Evolutionary conservation across 345 rosid species (phyloP), one percentile per base, ranked within the genome.

Genomic region (Passiflora organensis): DNA sequence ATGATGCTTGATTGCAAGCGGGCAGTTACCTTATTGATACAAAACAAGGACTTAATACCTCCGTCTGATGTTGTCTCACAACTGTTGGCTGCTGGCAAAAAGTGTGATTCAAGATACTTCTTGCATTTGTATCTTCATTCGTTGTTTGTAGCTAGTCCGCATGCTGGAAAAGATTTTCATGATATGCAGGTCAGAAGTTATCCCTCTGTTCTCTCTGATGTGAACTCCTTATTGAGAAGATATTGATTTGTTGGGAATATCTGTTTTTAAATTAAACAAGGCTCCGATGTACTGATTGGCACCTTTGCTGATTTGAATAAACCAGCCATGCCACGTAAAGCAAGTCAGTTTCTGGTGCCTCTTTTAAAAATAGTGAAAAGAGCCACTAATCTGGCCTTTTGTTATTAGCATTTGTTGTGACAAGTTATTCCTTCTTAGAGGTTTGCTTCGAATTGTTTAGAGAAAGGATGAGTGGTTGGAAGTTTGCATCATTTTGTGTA

Each of bases 1-100:
- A 85, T 94, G 97, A 76, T 70, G 78, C 81, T 94, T 32, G 99
- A 94, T 72, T 67, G 79, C 79, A 89, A 89, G 73, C 85, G 79
- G 49, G 85, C 97, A 28, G 88, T 82, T 61, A 65, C 85, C 20
- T 73, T 87, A 53, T 81, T 89, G 68, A 89, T 89, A 64, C 97
- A 80, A 53, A 86, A 85, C 67, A 85, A 75, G 80, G 90, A 94
- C 56, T 60, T 83, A 49, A 87, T 94, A 55, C 53, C 81, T 56
- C 96, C 97, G 47, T 70, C 87, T 63, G 97, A 89, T 71, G 99
- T 89, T 67, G 93, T 87, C 60, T 62, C 73, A 2, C 94, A 80
- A 78, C 76, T 85, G 48, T 32, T 83, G 70, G 72, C 54, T 65
- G 75, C 93, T 41, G 55, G 73, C 63, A 70, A 78, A 4, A 80